Base-by-base conservation (phyloP, 768 basidiomycete genomes). In the Leccinum longicurvipes region DNA sequence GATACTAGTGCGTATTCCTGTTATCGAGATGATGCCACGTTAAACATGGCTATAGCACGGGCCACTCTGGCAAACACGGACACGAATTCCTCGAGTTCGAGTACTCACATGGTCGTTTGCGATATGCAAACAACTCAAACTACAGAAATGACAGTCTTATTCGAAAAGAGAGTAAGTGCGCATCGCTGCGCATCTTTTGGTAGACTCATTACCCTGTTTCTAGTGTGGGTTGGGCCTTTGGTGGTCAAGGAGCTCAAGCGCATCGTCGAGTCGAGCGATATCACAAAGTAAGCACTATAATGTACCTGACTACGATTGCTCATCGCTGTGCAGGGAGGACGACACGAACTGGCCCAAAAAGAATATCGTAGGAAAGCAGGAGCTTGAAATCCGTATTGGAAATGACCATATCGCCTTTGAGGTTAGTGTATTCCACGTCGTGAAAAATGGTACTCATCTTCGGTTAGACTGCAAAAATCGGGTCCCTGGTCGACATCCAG, bases 121-220 rank as follows among this genome's bases (percentile, higher is more conserved):
- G 97, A 62, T 99, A 98, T 72, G 97, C 97, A 59, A 96, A 98
- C 79, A 98, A 98, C 79, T 98, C 96, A 10, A 99, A 99, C 74
- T 99, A 99, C 76, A 79, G 97, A 29, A 98, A 98, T 65, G 97
- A 99, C 76, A 90, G 88, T 72, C 77, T 99, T 48, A 98, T 99
- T 70, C 84, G 96, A 59, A 98, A 98, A 91, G 97, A 99, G 75
- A 97, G 95, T 97, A 63, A 66, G 93, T 81, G 9, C 25, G 3
- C 24, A 10, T n/a, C 6, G 2, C 4, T 51, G 6, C n/a, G 19
- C 23, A n/a, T 24, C 8, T 28, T n/a, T 9, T 21, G 3, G 39
- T 47, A 31, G 28, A 41, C 52, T 47, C 48, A 45, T 51, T 7
- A 24, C 24, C 28, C 53, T 45, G 41, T 50, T 41, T 54, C 12